A percentile compares a stretch with the other conserved stretches of the same genome.
These are phyloP conservation scores for Diaporthe ilicicola DNA, from an alignment of 2,329 filamentous ascomycete genomes.

Conservation along the genomic window DNA sequence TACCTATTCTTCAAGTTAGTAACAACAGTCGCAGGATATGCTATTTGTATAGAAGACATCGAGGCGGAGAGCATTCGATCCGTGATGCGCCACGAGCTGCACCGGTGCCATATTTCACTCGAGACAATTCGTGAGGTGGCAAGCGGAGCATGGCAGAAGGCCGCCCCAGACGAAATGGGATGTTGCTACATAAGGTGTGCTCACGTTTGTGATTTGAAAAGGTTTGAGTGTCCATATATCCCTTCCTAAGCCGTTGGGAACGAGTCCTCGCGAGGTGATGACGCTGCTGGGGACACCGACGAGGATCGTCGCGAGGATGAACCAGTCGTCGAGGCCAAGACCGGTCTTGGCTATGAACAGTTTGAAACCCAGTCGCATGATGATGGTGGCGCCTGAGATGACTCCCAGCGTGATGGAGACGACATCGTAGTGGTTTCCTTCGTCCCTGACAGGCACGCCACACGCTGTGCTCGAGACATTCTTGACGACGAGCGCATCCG, in stretches of 20 bases:
- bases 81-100: too few relatives aligned
- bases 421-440: constrained; percentile 18
- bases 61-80: too few relatives aligned
- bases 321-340: constrained; percentile 48
- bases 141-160: background rate
- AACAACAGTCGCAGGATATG: background rate
- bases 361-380: constrained; percentile 47
- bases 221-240: constrained; percentile 36
- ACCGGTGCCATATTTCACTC: too few relatives aligned
- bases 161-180: too few relatives aligned
- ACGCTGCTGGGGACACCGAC: constrained; percentile 41
- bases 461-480: constrained; percentile 32
- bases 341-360: constrained; percentile 43
- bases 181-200: background rate
- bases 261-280: constrained; percentile 44
- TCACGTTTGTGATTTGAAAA: constrained; percentile 32
- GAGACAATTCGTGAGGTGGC: background rate
- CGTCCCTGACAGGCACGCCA: constrained; percentile 25
- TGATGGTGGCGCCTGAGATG: constrained; percentile 47
- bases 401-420: constrained; percentile 39
- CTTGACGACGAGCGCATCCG: constrained; percentile 19
- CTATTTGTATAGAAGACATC: background rate
- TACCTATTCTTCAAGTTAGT: constrained; percentile 41
- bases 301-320: constrained; percentile 41
- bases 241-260: constrained; percentile 46